A percentile compares a stretch with the other conserved stretches of the same genome.
These are phyloP conservation scores for Plectosphaerella sp. DNA, from an alignment of 2,329 filamentous ascomycete species.

Conservation along the genomic window DNA sequence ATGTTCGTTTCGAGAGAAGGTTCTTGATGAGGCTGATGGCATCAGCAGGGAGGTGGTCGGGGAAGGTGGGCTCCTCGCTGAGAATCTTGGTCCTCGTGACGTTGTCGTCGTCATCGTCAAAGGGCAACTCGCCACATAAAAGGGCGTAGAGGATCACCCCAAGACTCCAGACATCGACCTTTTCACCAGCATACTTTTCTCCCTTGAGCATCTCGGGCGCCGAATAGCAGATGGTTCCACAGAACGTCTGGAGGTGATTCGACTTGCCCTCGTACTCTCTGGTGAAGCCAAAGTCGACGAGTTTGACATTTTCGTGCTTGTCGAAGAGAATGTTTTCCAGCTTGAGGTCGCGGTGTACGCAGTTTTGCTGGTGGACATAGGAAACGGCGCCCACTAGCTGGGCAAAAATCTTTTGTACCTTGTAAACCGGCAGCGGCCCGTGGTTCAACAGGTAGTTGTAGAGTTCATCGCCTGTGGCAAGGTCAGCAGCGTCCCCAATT, in stretches of 20 bases:
- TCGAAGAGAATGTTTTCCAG: constrained; percentile 95
- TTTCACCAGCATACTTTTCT: constrained; percentile 96
- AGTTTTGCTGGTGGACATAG: constrained; percentile 92
- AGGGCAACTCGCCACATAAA: constrained; percentile 81
- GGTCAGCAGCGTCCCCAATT: constrained; percentile 19
- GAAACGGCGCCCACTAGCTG: constrained; percentile 92
- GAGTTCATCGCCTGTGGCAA: constrained; percentile 74
- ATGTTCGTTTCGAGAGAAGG: constrained; percentile 85
- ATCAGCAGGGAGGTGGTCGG: constrained; percentile 72
- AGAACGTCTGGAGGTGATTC: constrained; percentile 95
- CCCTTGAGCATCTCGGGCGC: constrained; percentile 98
- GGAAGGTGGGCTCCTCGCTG: constrained; percentile 79
- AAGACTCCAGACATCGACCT: constrained; percentile 94
- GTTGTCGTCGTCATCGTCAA: constrained; percentile 92
- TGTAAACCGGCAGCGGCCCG: constrained; percentile 76
- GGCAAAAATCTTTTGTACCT: constrained; percentile 93
- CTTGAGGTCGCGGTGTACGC: constrained; percentile 94
- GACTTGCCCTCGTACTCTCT: constrained; percentile 93
- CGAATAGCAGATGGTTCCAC: constrained; percentile 95
- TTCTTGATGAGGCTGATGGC: constrained; percentile 72
- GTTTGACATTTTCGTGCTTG: constrained; percentile 94
- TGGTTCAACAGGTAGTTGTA: constrained; percentile 93
- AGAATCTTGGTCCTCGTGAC: constrained; percentile 82
- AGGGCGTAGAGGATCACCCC: constrained; percentile 82
- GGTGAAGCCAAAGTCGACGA: constrained; percentile 97